Base-by-base conservation (phyloP, 306 rosid genomes). In the Sicyos edulis region DNA sequence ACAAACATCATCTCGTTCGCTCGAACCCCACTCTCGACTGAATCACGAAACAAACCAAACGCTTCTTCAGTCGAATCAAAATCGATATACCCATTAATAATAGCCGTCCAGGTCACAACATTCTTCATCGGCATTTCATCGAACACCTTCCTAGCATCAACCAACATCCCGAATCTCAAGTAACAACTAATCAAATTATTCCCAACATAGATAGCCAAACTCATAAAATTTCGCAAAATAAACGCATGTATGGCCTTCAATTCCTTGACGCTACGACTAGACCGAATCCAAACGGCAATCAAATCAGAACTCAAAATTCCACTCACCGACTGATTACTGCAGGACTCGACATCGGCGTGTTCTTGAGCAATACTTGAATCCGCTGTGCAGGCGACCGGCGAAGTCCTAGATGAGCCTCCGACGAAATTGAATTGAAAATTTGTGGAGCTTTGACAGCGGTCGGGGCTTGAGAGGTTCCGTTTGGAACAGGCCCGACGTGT, bases 91-190 rank as follows among this genome's bases (percentile, higher is more conserved):
- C 96, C 96, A 70, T 90, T 79, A 72, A 92, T 88, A 57, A 92
- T 69, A 37, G 96, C 96, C 22, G 96, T 88, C 98, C 98, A 92
- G 34, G 96, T 80, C 78, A 92, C 93, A 11, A 86, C 92, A 70
- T 82, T 88, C 47, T 81, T 88, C 20, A 77, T 71, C 14, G 86
- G 14, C 91, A 92, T 85, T 79, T 83, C 72, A 50, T 88, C 93
- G 53, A 92, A 88, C 86, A 88, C 87, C 20, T 78, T 78, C 55
- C 92, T 92, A 50, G 96, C 96, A 12, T 65, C 70, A 24, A 50
- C 37, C 37, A 32, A 32, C 37, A 32, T 32, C 37, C 37, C 37
- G 5, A 32, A 32, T 32, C 37, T 32, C 37, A 32, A 32, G 5
- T 32, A 32, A 32, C 37, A 32, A 32, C 37, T 32, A 37, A 90